These are phyloP conservation scores for Phaffia tasmanica DNA, from an alignment of 768 basidiomycete genomes.

Conservation along the genomic window DNA sequence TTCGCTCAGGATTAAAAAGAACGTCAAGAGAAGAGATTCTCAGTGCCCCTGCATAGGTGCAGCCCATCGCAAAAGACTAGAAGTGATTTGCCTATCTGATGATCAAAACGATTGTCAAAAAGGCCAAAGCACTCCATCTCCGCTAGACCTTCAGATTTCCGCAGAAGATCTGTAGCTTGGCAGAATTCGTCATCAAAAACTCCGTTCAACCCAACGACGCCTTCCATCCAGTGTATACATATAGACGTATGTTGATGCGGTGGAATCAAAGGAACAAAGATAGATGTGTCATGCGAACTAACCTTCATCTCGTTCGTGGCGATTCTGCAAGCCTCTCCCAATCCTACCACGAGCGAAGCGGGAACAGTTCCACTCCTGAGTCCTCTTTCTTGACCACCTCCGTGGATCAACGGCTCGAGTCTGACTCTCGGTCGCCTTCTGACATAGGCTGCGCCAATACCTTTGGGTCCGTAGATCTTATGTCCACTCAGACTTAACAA, in stretches of 20 bases:
- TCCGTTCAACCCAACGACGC: neutral
- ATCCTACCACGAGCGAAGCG: conserved; percentile 72
- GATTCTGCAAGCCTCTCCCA: conserved; percentile 89
- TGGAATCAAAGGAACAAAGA: conserved; percentile 12
- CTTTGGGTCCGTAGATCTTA: conserved; percentile 97
- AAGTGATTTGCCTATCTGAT: conserved; percentile 9
- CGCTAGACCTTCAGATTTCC: conserved; percentile 4
- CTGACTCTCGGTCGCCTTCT: conserved; percentile 82
- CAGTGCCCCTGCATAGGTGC: conserved; percentile 85
- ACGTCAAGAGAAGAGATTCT: conserved; percentile 34
- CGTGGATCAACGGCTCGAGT: conserved; percentile 84
- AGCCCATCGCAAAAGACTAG: neutral
- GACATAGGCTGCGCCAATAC: conserved; percentile 87
- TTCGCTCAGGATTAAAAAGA: neutral
- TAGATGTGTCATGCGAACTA: conserved; percentile 40
- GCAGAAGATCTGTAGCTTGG: neutral
- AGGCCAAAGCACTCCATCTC: neutral
- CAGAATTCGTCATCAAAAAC: neutral
- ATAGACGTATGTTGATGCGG: too few species aligned
- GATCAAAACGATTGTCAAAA: neutral
- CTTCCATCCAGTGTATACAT: neutral
- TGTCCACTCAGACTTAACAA: conserved; percentile 93
- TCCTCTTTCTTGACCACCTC: conserved; percentile 95
- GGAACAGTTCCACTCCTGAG: conserved; percentile 89
- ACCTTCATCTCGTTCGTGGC: conserved; percentile 87